Evolutionary conservation across 2,329 filamentous ascomycete species (phyloP).

Genomic region (Pseudogymnoascus sp.): DNA sequence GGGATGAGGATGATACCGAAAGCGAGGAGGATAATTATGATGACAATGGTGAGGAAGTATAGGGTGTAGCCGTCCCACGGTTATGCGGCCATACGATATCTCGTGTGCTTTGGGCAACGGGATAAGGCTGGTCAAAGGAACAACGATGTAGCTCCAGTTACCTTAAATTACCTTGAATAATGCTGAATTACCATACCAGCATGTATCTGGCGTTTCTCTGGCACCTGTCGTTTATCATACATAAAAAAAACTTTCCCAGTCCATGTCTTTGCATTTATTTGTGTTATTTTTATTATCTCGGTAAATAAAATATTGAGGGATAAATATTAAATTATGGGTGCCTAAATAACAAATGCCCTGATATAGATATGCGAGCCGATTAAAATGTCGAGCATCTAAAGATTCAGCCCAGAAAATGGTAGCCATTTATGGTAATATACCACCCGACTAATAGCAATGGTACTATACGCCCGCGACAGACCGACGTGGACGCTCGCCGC

Average conservation of each 20-base stretch:
- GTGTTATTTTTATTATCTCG: neutral
- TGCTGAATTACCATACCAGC: neutral
- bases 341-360: neutral
- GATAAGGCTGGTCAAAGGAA: neutral
- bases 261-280: neutral
- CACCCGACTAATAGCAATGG: neutral
- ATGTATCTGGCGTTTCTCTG: neutral
- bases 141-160: neutral
- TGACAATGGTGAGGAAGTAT: neutral
- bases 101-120: neutral
- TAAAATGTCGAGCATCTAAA: neutral
- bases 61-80: neutral
- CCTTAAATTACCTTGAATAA: neutral
- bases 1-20: constrained; percentile 43
- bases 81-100: neutral
- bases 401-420: neutral
- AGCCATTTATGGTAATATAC: neutral
- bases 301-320: neutral
- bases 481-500: neutral
- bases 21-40: constrained; percentile 8
- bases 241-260: neutral
- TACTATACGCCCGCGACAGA: neutral
- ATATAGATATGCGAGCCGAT: neutral
- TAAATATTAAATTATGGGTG: neutral
- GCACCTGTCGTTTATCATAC: neutral